These are phyloP conservation scores for Citropsis articulata DNA, from an alignment of 345 rosid species.

Conservation along the genomic window DNA sequence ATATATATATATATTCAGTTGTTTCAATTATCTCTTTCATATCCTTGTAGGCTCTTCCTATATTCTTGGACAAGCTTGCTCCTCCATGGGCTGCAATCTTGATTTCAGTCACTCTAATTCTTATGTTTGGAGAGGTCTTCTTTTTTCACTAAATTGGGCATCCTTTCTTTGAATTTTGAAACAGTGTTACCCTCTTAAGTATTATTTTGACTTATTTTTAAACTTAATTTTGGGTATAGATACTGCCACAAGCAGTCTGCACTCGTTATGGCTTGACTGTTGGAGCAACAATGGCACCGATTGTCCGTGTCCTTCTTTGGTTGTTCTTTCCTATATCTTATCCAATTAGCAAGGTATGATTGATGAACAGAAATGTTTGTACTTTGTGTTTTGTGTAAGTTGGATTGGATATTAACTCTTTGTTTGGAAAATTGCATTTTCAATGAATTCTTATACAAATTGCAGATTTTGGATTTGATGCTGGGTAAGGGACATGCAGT, in stretches of 20 bases:
- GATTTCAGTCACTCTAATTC: slow-evolving; percentile 78
- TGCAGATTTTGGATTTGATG: slow-evolving; percentile 93
- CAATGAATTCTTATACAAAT: slow-evolving; percentile 6
- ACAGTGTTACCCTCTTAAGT: not conserved
- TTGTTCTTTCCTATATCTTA: slow-evolving; percentile 80
- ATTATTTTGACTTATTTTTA: not conserved
- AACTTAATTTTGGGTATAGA: slow-evolving; percentile 38
- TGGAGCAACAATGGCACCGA: slow-evolving; percentile 84
- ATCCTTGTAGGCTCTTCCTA: slow-evolving; percentile 62
- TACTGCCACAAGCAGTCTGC: slow-evolving; percentile 89
- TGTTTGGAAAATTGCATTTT: not conserved
- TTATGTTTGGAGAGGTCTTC: slow-evolving; percentile 86
- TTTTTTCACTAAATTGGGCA: not conserved
- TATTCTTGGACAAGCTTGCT: slow-evolving; percentile 80
- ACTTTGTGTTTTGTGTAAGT: slow-evolving; percentile 4
- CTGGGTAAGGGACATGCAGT: slow-evolving; percentile 92
- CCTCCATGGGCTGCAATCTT: slow-evolving; percentile 81
- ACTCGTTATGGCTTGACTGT: slow-evolving; percentile 88
- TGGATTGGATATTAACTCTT: slow-evolving; percentile 3
- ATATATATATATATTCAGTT: not conserved
- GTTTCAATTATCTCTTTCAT: slow-evolving; percentile 5
- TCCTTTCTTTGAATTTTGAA: slow-evolving; percentile 7
- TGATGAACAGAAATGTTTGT: not conserved
- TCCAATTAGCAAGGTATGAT: slow-evolving; percentile 88
- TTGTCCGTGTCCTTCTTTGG: slow-evolving; percentile 70